phyloP scores from a whole-genome alignment of 805 yeast genomes.

The Myxozyma udenii region DNA sequence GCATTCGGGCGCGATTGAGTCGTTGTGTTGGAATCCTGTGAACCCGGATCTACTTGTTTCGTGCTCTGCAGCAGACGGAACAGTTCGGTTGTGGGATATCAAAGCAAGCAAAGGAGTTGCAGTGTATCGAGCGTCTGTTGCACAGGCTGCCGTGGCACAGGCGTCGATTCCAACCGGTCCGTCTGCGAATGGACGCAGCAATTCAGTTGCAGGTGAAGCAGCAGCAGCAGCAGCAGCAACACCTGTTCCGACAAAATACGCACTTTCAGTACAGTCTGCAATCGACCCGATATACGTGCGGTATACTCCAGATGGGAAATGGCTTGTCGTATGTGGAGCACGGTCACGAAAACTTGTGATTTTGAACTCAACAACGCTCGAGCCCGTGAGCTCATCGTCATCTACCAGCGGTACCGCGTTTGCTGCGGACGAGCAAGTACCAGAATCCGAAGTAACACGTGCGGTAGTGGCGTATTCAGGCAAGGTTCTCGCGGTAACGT shows the following conservation, averaged over 20 bases:
- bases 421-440: not conserved
- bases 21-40: slow-evolving; percentile 51
- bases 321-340: slow-evolving; percentile 3
- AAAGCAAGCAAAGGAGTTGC: slow-evolving; percentile 34
- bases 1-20: slow-evolving; percentile 43
- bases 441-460: slow-evolving; percentile 34
- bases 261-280: not conserved
- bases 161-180: not conserved
- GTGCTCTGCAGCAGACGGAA: slow-evolving; percentile 47
- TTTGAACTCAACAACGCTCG: not conserved
- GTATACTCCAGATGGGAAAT: slow-evolving; percentile 17
- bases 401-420: not conserved
- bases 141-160: not conserved
- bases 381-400: no score
- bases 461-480: slow-evolving; percentile 41
- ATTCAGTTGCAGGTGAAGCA: slow-evolving; percentile 1
- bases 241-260: not conserved
- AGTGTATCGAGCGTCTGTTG: not conserved
- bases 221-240: slow-evolving; percentile 31
- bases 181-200: not conserved
- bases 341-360: not conserved
- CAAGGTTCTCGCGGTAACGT: slow-evolving; percentile 46
- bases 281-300: not conserved
- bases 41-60: slow-evolving; percentile 48
- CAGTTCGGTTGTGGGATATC: slow-evolving; percentile 49